Base-by-base conservation (phyloP, 139 green algal genomes). In the Trebouxia sp. region DNA sequence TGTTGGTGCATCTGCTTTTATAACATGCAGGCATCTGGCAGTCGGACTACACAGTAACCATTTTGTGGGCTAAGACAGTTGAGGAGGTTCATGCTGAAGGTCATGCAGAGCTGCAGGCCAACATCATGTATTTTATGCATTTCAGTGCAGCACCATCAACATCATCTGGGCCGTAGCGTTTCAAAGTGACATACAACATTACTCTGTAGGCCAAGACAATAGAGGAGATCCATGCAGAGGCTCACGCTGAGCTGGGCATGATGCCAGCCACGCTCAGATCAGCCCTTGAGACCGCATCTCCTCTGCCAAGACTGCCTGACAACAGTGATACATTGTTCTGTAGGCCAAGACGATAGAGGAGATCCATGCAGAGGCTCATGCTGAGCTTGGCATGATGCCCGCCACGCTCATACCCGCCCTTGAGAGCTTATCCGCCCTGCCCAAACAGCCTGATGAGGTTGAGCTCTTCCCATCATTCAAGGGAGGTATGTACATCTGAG, bases 301-400 rank as follows among this genome's bases (percentile, higher is more conserved):
- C 69, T 24, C 80, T 86, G 65, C 65, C 86, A n/a, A n/a, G n/a
- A n/a, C n/a, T n/a, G n/a, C n/a, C n/a, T n/a, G n/a, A n/a, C n/a
- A 58, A 58, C 50, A 20, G 15, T 58, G 50, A 58, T 58, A 20
- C 35, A n/a, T 7, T 48, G 30, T 30, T 41, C 10, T 66, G 42
- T 72, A 88, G 84, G 93, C 93, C 58, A 97, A 97, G 92, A 98
- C 96, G 88, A 87, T 98, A 67, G 90, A 95, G 26, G 92, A 97
- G 77, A 92, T 98, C 58, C 92, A 90, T 65, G 87, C 84, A 37
- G 90, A 96, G 82, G 94, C 94, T 9, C 89, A 95, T 83, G 93
- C 90, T 10, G 94, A 97, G 87, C 90, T 98, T 80, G 94, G 94
- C 74, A 94, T 98, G 83, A 83, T 96, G 66, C 86, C 87, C 39